Conservation (phyloP, 139 green algal species). For the Haematococcus sp. region DNA sequence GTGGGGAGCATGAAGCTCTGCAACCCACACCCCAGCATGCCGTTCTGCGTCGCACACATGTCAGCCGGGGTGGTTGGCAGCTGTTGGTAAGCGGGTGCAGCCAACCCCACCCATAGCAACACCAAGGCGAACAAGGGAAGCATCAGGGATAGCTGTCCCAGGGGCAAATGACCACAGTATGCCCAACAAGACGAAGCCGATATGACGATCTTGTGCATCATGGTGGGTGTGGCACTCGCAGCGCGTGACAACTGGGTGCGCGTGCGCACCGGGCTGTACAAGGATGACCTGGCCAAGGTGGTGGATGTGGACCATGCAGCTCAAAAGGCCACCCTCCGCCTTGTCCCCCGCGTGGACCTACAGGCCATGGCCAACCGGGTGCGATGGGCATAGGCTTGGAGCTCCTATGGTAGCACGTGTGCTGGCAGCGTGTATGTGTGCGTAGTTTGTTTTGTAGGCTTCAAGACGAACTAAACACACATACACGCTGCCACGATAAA, state of each 20-base stretch:
- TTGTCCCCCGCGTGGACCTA: conserved; percentile 88
- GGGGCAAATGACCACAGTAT: too few species aligned
- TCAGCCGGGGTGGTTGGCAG: too few species aligned
- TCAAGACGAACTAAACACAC: not conserved
- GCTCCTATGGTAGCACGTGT: not conserved
- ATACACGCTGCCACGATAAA: not conserved
- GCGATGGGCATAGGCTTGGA: too few species aligned
- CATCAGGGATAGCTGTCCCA: too few species aligned
- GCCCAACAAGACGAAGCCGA: too few species aligned
- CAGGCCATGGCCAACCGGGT: conserved; percentile 47
- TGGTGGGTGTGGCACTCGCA: conserved; percentile 12
- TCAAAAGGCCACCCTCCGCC: conserved; percentile 36
- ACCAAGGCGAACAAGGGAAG: conserved; percentile 10
- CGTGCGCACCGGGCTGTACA: conserved; percentile 81
- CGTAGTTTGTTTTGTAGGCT: too few species aligned
- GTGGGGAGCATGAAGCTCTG: too few species aligned
- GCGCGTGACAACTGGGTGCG: conserved; percentile 80
- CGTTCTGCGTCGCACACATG: too few species aligned
- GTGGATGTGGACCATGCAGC: conserved; percentile 75
- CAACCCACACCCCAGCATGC: too few species aligned
- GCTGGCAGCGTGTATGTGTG: not conserved
- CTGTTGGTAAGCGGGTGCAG: too few species aligned
- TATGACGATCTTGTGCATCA: too few species aligned
- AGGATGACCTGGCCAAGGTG: conserved; percentile 89
- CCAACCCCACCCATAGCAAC: not conserved